phyloP scores from a whole-genome alignment of 2,329 filamentous ascomycete genomes.

The Aspergillus pseudonomiae region DNA sequence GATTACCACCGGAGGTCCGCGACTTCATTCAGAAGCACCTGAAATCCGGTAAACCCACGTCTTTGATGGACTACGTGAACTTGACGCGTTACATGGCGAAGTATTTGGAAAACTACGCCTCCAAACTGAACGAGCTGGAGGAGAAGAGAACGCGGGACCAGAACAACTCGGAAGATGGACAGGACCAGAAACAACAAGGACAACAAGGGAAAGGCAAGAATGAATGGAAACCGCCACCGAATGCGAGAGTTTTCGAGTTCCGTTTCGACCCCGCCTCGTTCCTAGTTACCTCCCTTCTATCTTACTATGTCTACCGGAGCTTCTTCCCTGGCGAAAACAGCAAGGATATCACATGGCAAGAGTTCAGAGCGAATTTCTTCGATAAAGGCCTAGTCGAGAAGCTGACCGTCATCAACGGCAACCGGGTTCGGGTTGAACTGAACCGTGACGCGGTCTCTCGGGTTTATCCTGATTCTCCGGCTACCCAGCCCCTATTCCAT shows the following conservation, averaged over 20 bases:
- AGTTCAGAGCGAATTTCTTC: conserved; percentile 89
- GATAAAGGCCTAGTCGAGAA: conserved; percentile 96
- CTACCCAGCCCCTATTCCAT: conserved; percentile 69
- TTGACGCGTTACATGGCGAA: conserved; percentile 60
- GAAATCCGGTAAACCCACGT: conserved; percentile 50
- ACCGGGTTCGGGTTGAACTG: conserved; percentile 77
- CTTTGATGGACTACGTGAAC: conserved; percentile 62
- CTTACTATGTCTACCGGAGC: conserved; percentile 65
- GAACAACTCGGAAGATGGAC: conserved; percentile 20
- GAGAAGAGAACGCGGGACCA: conserved; percentile 21
- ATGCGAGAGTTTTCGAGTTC: conserved; percentile 48
- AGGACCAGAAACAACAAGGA: conserved; percentile 23
- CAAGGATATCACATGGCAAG: conserved; percentile 95
- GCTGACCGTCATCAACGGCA: conserved; percentile 77
- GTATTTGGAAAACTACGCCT: conserved; percentile 56
- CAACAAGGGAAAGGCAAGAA: conserved; percentile 31
- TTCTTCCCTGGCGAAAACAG: conserved; percentile 68
- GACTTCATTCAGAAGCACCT: conserved; percentile 62
- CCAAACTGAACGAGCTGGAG: conserved; percentile 33
- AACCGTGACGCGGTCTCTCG: conserved; percentile 72
- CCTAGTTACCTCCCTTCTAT: conserved; percentile 61
- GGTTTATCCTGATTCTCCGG: conserved; percentile 76
- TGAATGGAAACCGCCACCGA: conserved; percentile 32
- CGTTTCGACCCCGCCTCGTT: conserved; percentile 59
- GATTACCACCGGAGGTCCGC: conserved; percentile 70